These are phyloP conservation scores for Rhizoclosmatium globosum DNA, from an alignment of 192 early-diverging fungal genomes.

Conservation along the genomic window DNA sequence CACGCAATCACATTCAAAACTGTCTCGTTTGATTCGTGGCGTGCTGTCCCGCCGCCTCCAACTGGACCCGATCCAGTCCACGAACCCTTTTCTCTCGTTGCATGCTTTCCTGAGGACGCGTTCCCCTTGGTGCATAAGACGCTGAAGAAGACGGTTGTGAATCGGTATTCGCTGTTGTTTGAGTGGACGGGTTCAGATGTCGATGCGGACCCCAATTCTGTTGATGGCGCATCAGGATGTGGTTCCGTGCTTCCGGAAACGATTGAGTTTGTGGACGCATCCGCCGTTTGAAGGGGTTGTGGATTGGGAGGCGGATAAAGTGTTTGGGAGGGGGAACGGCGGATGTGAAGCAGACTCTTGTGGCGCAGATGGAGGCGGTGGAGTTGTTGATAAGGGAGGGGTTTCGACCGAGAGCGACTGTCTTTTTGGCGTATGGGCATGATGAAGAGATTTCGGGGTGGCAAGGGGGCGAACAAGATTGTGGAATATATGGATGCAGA, in stretches of 20 bases:
- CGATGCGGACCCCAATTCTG: conserved; percentile 33
- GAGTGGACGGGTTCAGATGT: conserved; percentile 42
- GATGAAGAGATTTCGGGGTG: conserved; percentile 55
- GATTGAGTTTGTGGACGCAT: conserved; percentile 37
- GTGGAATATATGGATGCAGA: conserved; percentile 10
- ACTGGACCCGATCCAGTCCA: not conserved
- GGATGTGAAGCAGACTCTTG: conserved; percentile 29
- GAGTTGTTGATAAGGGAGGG: conserved; percentile 37
- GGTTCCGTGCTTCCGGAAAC: conserved; percentile 36
- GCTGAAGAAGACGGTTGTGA: conserved; percentile 29
- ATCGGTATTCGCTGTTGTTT: conserved; percentile 44
- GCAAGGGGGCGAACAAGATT: conserved; percentile 24
- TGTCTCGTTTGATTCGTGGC: too few species aligned
- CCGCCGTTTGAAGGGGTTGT: conserved; percentile 38
- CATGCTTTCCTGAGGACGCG: not conserved
- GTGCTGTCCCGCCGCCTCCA: too few species aligned
- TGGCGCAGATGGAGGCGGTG: conserved; percentile 36
- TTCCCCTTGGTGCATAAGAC: not conserved
- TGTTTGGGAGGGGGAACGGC: conserved; percentile 39
- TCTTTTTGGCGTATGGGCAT: conserved; percentile 49
- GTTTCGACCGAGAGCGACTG: conserved; percentile 28
- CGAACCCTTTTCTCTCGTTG: not conserved
- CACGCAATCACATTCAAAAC: too few species aligned
- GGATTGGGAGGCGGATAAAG: conserved; percentile 7
- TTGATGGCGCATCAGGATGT: conserved; percentile 38